Conservation (phyloP, 2,329 filamentous ascomycete genomes). For the Aspergillus quadricinctus region DNA sequence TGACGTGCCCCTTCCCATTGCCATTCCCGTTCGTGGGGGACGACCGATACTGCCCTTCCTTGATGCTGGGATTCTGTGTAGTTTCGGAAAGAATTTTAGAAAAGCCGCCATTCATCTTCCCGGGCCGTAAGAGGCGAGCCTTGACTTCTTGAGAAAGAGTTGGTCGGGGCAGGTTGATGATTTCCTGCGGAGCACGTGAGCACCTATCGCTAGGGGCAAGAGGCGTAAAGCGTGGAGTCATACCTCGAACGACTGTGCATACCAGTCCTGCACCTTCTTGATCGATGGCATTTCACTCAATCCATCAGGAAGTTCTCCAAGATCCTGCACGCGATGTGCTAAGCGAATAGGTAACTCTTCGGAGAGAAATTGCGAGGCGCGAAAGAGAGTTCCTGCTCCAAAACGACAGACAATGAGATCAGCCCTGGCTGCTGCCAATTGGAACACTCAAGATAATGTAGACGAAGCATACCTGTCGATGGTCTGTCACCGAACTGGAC, state of each 20-base stretch:
- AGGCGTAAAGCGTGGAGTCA: conserved; percentile 25
- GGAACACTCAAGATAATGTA: not conserved
- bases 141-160: conserved; percentile 70
- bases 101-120: conserved; percentile 50
- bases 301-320: conserved; percentile 87
- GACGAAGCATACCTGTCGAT: conserved; percentile 64
- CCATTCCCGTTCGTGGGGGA: conserved; percentile 46
- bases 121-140: conserved; percentile 63
- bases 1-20: conserved; percentile 47
- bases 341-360: conserved; percentile 96
- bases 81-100: conserved; percentile 72
- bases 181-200: conserved; percentile 57
- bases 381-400: conserved; percentile 78
- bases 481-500: conserved; percentile 96
- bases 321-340: conserved; percentile 92
- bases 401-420: conserved; percentile 8
- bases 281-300: conserved; percentile 98
- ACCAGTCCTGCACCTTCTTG: conserved; percentile 93
- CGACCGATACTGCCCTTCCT: conserved; percentile 71
- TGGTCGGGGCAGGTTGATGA: conserved; percentile 79
- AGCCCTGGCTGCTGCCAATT: conserved; percentile 6
- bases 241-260: conserved; percentile 98
- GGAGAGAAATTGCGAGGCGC: conserved; percentile 95
- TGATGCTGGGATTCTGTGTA: conserved; percentile 85
- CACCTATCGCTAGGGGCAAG: not conserved